Evolutionary conservation across 2,329 filamentous ascomycete genomes (phyloP).

Genomic region (Domatiomyces globalis): DNA sequence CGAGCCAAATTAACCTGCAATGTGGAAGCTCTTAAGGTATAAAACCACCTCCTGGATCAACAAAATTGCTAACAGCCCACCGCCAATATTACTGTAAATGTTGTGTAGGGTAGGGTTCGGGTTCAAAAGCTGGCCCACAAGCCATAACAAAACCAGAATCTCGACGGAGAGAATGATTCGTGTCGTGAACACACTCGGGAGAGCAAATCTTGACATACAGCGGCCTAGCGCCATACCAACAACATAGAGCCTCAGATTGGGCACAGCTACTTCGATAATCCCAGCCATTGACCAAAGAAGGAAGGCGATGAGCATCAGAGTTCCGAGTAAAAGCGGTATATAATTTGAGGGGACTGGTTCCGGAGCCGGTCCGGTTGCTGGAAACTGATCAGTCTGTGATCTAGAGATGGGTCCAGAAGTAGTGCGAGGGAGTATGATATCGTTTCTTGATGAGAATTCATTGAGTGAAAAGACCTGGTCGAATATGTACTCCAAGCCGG

Average conservation of each 20-base stretch:
- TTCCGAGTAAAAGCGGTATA: background rate
- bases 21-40: background rate
- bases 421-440: background rate
- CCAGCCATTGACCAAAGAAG: background rate
- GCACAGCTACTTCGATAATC: background rate
- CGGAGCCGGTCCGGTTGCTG: background rate
- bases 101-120: background rate
- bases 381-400: background rate
- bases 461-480: conserved; percentile 30
- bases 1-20: background rate
- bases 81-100: background rate
- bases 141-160: background rate
- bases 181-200: background rate
- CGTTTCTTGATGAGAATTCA: conserved; percentile 6
- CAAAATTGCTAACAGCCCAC: background rate
- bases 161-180: background rate
- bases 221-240: background rate
- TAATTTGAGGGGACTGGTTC: background rate
- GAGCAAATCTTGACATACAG: background rate
- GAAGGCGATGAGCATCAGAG: background rate
- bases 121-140: background rate
- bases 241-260: background rate
- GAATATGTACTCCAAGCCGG: conserved; percentile 34
- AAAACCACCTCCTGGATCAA: background rate
- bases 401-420: background rate